phyloP scores from a whole-genome alignment of 345 rosid species.

The Eucalyptus albens region DNA sequence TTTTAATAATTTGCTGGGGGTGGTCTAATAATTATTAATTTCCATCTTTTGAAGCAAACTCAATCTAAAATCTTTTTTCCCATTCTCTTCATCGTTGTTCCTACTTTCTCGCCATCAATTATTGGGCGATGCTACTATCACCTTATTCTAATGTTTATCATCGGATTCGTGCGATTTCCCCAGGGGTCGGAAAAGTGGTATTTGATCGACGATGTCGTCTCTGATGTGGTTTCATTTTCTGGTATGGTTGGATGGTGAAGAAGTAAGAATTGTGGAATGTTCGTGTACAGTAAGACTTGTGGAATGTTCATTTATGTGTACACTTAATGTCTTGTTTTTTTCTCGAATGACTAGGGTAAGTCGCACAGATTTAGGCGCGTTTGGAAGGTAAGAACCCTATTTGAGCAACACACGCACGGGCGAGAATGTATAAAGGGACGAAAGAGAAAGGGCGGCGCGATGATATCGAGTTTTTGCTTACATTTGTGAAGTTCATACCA shows the following conservation, averaged over 20 bases:
- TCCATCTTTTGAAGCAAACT: not conserved
- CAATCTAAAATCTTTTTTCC: not conserved
- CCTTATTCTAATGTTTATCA: not conserved
- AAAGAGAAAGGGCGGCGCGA: not conserved
- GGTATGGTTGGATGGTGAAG: not conserved
- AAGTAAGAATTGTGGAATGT: not conserved
- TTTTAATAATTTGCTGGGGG: not conserved
- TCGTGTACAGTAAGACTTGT: not conserved
- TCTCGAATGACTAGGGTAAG: not conserved
- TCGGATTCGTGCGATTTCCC: not conserved
- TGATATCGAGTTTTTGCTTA: not conserved
- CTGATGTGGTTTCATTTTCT: not conserved
- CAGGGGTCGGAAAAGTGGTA: not conserved
- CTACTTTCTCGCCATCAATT: not conserved
- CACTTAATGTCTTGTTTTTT: not conserved
- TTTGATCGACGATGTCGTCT: not conserved
- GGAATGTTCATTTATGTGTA: not conserved
- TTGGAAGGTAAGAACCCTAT: not conserved
- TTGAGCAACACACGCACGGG: not conserved
- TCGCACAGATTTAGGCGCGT: not conserved
- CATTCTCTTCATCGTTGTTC: not conserved
- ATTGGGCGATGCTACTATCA: not conserved
- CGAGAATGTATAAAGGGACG: not conserved
- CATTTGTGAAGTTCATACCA: not conserved
- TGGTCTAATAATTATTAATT: not conserved